These are phyloP conservation scores for Dactylellina leptospora DNA, from an alignment of 2,329 filamentous ascomycete genomes.

Conservation along the genomic window DNA sequence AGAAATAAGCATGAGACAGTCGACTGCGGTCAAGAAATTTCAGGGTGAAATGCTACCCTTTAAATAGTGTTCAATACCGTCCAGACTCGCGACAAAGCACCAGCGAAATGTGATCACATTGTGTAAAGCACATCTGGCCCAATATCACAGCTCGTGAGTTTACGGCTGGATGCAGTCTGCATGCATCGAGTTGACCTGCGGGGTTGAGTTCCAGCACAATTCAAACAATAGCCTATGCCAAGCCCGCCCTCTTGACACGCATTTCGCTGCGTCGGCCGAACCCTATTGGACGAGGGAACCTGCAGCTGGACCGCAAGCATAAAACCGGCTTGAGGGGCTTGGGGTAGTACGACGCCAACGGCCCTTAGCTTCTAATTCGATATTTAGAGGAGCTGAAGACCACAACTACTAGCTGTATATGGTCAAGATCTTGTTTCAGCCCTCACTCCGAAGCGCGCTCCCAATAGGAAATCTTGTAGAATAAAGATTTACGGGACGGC, in stretches of 20 bases:
- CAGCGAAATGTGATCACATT: too few relatives aligned
- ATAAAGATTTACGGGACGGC: neutral
- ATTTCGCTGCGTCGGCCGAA: neutral
- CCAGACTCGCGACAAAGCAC: too few relatives aligned
- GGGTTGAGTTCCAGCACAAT: too few relatives aligned
- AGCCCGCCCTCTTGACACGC: neutral
- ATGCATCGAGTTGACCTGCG: too few relatives aligned
- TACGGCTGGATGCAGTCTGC: too few relatives aligned
- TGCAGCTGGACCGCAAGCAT: neutral
- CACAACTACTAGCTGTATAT: neutral
- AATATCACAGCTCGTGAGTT: too few relatives aligned
- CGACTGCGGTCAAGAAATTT: too few relatives aligned
- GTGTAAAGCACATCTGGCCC: too few relatives aligned
- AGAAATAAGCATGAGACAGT: too few relatives aligned
- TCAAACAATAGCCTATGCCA: neutral
- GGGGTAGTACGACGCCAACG: neutral
- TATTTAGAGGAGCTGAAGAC: neutral
- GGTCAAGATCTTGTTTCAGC: neutral
- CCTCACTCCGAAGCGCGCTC: neutral
- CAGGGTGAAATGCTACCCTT: too few relatives aligned
- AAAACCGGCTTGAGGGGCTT: slow-evolving; percentile 3
- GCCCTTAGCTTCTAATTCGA: neutral
- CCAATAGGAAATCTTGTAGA: neutral
- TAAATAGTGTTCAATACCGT: too few relatives aligned
- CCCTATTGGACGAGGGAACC: neutral